A percentile compares a stretch with the other conserved stretches of the same genome.
These are phyloP conservation scores for Xylaria cubensis DNA, from an alignment of 495 filamentous ascomycete species.

Conservation along the genomic window DNA sequence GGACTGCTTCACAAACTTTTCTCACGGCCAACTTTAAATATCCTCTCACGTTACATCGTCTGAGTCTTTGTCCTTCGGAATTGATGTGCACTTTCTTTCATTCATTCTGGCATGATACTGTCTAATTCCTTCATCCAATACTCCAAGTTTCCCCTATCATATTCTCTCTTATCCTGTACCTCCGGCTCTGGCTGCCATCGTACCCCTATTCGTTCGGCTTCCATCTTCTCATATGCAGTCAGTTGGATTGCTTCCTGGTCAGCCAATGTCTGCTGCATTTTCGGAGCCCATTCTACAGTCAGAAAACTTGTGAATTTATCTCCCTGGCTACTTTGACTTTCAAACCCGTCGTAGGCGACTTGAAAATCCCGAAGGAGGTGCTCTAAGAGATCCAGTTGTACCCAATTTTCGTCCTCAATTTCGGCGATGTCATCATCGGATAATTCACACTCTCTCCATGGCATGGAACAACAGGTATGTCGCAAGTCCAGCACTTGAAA, in stretches of 20 bases:
- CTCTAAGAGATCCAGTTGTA: not conserved
- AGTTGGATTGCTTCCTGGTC: not conserved
- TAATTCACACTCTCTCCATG: not conserved
- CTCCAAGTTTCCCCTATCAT: not conserved
- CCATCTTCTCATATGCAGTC: not conserved
- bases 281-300: not conserved
- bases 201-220: constrained; percentile 12
- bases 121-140: not conserved
- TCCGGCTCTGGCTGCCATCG: not conserved
- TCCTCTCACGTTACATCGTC: too few relatives aligned
- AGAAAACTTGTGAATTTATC: constrained; percentile 8
- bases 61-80: too few relatives aligned
- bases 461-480: constrained; percentile 1
- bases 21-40: too few relatives aligned
- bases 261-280: constrained; percentile 4
- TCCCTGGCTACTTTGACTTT: not conserved
- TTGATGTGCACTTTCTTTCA: too few relatives aligned
- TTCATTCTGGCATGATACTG: constrained; percentile 1
- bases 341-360: not conserved
- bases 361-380: constrained; percentile 1
- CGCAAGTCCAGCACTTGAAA: not conserved
- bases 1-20: too few relatives aligned
- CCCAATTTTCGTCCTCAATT: constrained; percentile 11
- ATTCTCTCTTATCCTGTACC: not conserved
- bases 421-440: not conserved